These are phyloP conservation scores for Penicillium pancosmium DNA, from an alignment of 495 filamentous ascomycete genomes.

Conservation along the genomic window DNA sequence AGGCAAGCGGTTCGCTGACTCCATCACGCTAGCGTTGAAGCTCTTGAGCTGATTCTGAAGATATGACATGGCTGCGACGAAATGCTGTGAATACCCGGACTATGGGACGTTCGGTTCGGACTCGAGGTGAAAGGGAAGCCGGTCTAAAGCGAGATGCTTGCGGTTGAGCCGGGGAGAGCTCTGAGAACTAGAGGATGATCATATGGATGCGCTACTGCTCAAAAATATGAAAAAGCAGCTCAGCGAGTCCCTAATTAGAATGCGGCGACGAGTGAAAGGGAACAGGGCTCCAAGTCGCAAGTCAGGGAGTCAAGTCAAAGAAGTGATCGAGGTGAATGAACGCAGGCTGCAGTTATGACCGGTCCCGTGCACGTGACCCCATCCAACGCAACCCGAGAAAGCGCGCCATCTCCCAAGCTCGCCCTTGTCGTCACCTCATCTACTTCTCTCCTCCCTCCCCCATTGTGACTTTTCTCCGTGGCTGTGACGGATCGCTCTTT, in stretches of 20 bases:
- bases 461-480: constrained; percentile 7
- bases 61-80: constrained; percentile 44
- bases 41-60: constrained; percentile 51
- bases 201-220: constrained; percentile 3
- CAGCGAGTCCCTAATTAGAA: background rate
- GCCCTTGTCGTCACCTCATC: constrained; percentile 22
- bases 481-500: constrained; percentile 8
- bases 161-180: constrained; percentile 15
- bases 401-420: constrained; percentile 19
- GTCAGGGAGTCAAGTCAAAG: constrained; percentile 6
- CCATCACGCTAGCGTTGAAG: constrained; percentile 50
- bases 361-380: constrained; percentile 19
- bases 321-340: background rate
- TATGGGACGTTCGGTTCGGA: constrained; percentile 3
- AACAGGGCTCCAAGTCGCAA: background rate
- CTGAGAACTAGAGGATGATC: constrained; percentile 4
- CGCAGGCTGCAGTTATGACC: constrained; percentile 2
- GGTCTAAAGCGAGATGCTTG: background rate
- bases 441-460: constrained; percentile 9
- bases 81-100: background rate
- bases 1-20: constrained; percentile 47
- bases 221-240: background rate
- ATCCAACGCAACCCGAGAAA: constrained; percentile 16
- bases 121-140: constrained; percentile 2
- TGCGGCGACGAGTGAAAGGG: background rate